phyloP scores from a whole-genome alignment of 1,284 basidiomycete genomes.

The Mycena citricolor region DNA sequence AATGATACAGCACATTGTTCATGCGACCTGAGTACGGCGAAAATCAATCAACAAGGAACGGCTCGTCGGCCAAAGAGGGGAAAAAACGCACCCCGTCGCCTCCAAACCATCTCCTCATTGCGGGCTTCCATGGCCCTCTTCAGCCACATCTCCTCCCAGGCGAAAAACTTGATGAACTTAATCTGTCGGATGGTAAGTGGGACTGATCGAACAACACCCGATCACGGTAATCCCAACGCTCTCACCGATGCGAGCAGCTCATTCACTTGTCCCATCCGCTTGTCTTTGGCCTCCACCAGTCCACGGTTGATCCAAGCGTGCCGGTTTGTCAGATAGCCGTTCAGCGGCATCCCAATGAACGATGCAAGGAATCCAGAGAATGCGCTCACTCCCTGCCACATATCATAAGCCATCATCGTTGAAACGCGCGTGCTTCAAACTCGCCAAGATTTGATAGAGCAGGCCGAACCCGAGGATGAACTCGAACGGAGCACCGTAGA shows the following conservation, averaged over 20 bases:
- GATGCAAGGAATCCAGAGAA: slow-evolving; percentile 86
- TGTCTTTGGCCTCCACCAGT: slow-evolving; percentile 73
- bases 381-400: slow-evolving; percentile 37
- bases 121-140: slow-evolving; percentile 56
- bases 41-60: too few relatives aligned
- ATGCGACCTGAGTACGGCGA: slow-evolving; percentile 38
- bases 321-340: slow-evolving; percentile 61
- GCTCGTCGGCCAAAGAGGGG: not conserved
- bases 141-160: slow-evolving; percentile 80
- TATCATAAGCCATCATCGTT: not conserved
- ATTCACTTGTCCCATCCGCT: slow-evolving; percentile 82
- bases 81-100: slow-evolving; percentile 3
- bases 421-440: not conserved
- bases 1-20: slow-evolving; percentile 62
- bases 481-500: slow-evolving; percentile 65
- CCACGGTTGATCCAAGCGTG: slow-evolving; percentile 73
- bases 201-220: too few relatives aligned
- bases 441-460: slow-evolving; percentile 60
- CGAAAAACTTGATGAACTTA: slow-evolving; percentile 87
- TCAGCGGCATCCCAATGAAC: slow-evolving; percentile 72
- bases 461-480: slow-evolving; percentile 74
- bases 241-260: slow-evolving; percentile 72
- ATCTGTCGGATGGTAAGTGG: slow-evolving; percentile 36
- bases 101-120: slow-evolving; percentile 44
- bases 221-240: not conserved